Evolutionary conservation across 192 early-diverging fungal genomes (phyloP), one percentile per base, ranked within the genome.

Genomic region (Backusella sp.): DNA sequence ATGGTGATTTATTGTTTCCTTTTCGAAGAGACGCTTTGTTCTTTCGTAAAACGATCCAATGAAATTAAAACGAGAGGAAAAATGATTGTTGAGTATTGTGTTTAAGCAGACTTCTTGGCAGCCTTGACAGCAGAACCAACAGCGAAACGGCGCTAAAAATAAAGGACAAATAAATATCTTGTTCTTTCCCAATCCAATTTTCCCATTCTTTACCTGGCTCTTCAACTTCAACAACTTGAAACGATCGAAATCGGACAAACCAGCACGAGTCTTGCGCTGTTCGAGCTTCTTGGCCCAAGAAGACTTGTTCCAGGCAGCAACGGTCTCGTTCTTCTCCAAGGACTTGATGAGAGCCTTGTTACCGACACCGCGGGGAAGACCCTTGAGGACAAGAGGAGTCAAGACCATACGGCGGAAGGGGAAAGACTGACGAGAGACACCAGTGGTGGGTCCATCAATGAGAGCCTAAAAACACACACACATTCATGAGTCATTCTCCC

Each of bases 271-370:
- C 75, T 86, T 83, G 80, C 97, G 93, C 76, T 89, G 86, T 73
- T 89, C 94, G 79, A 99, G 86, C 94, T 98, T 99, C 93, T 97
- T 91, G 80, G 96, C 96, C 95, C 95, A 98, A 73, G 93, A 87
- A 80, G 97, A 93, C 88, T 96, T 91, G 76, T 86, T 87, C 95
- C 95, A 99, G 77, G 84, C 82, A 71, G 85, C 94, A 39, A 87
- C 87, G 56, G 96, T 83, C 73, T 95, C 90, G 88, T 96, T 86
- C 89, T 94, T 92, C 85, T 95, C 94, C 66, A 97, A 83, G 83
- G 88, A 88, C 89, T 91, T 92, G 85, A 88, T 91, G 82, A 98
- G 87, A 73, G 90, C 87, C 73, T 85, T 80, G 82, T 90, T 87
- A 79, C 95, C 90, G 79, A 90, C 90, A 81, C 86, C 88, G 82